Base-by-base conservation (phyloP, 2,329 filamentous ascomycete genomes). In the Coniochaeta hoffmannii region DNA sequence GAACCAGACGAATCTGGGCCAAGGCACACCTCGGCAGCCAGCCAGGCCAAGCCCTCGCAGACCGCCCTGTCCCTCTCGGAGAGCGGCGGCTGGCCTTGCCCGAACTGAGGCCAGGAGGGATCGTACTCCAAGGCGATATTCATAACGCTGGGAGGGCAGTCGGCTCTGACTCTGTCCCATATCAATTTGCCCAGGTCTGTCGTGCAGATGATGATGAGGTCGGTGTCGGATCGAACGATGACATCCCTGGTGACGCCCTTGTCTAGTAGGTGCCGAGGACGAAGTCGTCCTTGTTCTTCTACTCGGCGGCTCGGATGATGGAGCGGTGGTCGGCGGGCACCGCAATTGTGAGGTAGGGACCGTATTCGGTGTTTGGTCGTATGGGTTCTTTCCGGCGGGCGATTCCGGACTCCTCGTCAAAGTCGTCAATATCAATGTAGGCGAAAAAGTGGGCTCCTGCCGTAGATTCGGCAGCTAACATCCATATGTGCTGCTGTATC, bases 401-500 rank as follows among this genome's bases (percentile, higher is more conserved):
- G 41, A 28, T 41, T 9, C 24, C 41, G 12, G 41, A 28, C 41
- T 28, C 24, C 41, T 46, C 24, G 22, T 46, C 41, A 14, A 4
- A 4, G 22, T 28, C 24, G 22, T 46, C 41, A 14, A 4, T 3
- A 12, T 28, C 22, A 26, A 5, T 28, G 41, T 46, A 46, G 22
- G 41, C 26, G 41, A 46, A 46, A 28, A 46, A 46, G 41, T 46
- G 41, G 24, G 41, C 41, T 46, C 41, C 24, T 46, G 41, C 15
- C 11, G 41, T 28, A 22, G 41, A 46, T 46, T 46, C 22, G 41
- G 41, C 41, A n/a, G 41, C 41, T 5, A 46, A 46, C 11, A 7
- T 46, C 41, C 41, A 46, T 46, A 46, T 46, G 19, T 46, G 41
- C 41, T 46, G 41, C 41, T 46, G 41, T 28, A 46, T 26, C 41